These are phyloP conservation scores for Dalechampia spathulata DNA, from an alignment of 441 rosid genomes.

Conservation along the genomic window DNA sequence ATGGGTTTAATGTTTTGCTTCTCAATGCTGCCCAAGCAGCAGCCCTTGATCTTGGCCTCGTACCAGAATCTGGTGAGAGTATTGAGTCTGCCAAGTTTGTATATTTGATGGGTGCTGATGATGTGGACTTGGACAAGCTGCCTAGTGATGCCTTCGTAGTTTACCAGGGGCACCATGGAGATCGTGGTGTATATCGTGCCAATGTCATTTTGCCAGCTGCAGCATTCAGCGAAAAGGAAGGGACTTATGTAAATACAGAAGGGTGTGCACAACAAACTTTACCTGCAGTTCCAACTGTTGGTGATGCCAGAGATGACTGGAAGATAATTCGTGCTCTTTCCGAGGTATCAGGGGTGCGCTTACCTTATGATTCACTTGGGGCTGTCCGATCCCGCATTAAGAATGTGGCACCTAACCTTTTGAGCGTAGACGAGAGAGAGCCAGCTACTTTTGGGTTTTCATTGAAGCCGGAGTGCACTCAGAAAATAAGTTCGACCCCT, in stretches of 20 bases:
- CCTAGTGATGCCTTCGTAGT: slow-evolving; percentile 82
- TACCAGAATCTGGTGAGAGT: slow-evolving; percentile 57
- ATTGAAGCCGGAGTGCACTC: slow-evolving; percentile 41
- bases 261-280: slow-evolving; percentile 79
- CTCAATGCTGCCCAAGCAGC: slow-evolving; percentile 93
- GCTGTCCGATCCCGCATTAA: slow-evolving; percentile 62
- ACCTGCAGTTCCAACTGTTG: slow-evolving; percentile 94
- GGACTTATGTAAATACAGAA: slow-evolving; percentile 86
- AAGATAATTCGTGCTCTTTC: slow-evolving; percentile 83
- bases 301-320: slow-evolving; percentile 96
- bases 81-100: slow-evolving; percentile 72
- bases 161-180: slow-evolving; percentile 96
- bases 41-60: slow-evolving; percentile 90
- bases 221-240: slow-evolving; percentile 90
- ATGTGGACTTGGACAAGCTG: slow-evolving; percentile 61
- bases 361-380: slow-evolving; percentile 64
- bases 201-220: slow-evolving; percentile 82
- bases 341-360: slow-evolving; percentile 61
- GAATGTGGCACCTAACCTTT: slow-evolving; percentile 76
- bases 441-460: slow-evolving; percentile 58
- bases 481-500: slow-evolving; percentile 42
- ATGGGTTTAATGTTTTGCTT: slow-evolving; percentile 79
- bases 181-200: slow-evolving; percentile 72
- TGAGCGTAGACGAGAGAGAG: slow-evolving; percentile 65
- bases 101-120: slow-evolving; percentile 94